phyloP scores from a whole-genome alignment of 1,284 basidiomycete species.

The Melanopsichium pennsylvanicum region DNA sequence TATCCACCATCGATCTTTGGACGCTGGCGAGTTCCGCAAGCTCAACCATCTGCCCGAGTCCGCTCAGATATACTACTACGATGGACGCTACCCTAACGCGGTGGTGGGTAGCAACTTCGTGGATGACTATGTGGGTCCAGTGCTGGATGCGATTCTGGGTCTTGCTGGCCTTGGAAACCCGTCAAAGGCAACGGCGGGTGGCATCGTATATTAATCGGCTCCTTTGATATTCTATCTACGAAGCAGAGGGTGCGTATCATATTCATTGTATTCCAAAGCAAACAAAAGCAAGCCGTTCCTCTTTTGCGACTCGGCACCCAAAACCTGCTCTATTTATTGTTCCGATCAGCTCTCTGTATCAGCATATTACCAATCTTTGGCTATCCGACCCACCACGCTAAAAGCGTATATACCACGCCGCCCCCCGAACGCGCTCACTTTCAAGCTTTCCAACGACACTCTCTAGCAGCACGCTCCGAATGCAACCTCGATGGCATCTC shows the following conservation, averaged over 20 bases:
- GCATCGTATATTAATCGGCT: constrained; percentile 22
- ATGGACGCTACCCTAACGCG: constrained; percentile 35
- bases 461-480: too few species aligned
- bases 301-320: too few species aligned
- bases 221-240: background rate
- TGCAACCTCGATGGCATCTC: constrained; percentile 1
- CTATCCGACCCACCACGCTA: constrained; percentile 1
- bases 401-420: constrained; percentile 30
- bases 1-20: constrained; percentile 25
- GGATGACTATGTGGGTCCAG: constrained; percentile 27
- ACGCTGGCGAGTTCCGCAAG: constrained; percentile 35
- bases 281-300: too few species aligned
- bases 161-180: constrained; percentile 14
- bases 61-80: constrained; percentile 27
- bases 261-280: background rate
- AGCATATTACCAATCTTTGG: background rate
- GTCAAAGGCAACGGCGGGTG: background rate
- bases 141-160: constrained; percentile 16
- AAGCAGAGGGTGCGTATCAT: background rate
- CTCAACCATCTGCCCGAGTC: constrained; percentile 30
- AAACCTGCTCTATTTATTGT: background rate
- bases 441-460: too few species aligned
- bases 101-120: constrained; percentile 34
- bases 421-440: too few species aligned
- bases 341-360: constrained; percentile 13